Evolutionary conservation across 768 basidiomycete species (phyloP), one percentile per base, ranked within the genome.

Genomic region (Coprinopsis cinerea): DNA sequence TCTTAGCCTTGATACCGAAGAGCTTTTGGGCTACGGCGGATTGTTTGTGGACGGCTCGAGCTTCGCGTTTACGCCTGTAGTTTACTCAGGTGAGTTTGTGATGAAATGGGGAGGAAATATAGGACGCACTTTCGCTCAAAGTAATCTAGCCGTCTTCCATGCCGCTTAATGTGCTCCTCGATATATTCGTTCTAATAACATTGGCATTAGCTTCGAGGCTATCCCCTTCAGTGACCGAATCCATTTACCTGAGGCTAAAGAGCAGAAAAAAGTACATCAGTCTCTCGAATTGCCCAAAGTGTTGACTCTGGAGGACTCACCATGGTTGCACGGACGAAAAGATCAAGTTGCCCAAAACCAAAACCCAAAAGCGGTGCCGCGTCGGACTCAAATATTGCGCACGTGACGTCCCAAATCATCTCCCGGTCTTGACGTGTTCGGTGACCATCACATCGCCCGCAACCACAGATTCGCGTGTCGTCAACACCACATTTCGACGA

Each of bases 141-240:
- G 68, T 95, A 82, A 74, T 99, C 94, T 74, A 97, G 73, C 63
- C 93, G 82, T 57, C 93, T 81, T 64, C 95, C 95, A 80, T 97
- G 90, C 47, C 92, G 85, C 72, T 92, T 93, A 67, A 97, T 94
- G 63, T 91, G 88, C 75, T 99, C 95, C 68, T 98, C 95, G 68
- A 99, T 98, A 67, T 98, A 97, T 67, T 97, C 94, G 77, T 98
- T 98, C 91, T 99, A 49, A 10, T 28, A 32, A 44, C 34, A 45
- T 10, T 41, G 22, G 24, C 24, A 45, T 49, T 20, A 28, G 30
- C 18, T 43, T 43, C 25, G n/a, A n/a, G n/a, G n/a, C 41, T 26
- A 22, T 45, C n/a, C 17, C 48, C 18, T 10, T n/a, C 15, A 34
- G 28, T 40, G 6, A 23, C 2, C 15, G 35, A 6, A 22, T 37